Base-by-base conservation (phyloP, 192 early-diverging fungal species). In the Phycomyces nitens region DNA sequence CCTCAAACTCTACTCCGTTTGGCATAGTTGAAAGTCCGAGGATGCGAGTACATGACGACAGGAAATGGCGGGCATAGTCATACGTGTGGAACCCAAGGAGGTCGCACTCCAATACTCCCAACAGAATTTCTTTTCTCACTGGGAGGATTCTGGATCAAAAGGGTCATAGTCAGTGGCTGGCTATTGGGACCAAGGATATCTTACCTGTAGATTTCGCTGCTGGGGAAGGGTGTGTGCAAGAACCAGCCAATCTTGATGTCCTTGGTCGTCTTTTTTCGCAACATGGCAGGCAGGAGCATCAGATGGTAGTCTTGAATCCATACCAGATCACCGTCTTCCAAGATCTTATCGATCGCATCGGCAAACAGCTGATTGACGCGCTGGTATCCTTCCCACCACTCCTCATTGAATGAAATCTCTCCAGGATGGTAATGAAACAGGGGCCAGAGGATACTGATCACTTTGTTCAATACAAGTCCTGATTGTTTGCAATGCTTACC, bases 401-500 rank as follows among this genome's bases (percentile, higher is more conserved):
- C 84, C 70, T 94, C 91, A 74, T 95, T 89, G 68, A 99, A 99
- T 6, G 88, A 85, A 68, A 99, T 96, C 79, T 99, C 98, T 52
- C 95, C 94, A 10, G 95, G 95, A 68, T 98, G 95, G 77, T 99
- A 99, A 77, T 99, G 98, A 82, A 99, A 99, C 54, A 99, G 79
- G 5, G 98, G 98, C 97, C 95, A 98, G 42, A 99, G 86, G 59
- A 99, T 97, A 69, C 92, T 94, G 72, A 39, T 34, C 20, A 53
- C 53, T 26, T 42, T 53, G 10, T 11, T 8, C 6, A 56, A 26
- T 38, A 29, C 50, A 50, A 49, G 22, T 9, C 26, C 5, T 60
- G 22, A 18, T 27, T 60, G 22, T 47, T 27, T 58, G 18, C 0
- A 20, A 7, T 18, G 11, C 3, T 49, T 79, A 78, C 78, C 80